phyloP scores from a whole-genome alignment of 345 rosid genomes.

The Eucalyptus marginata region DNA sequence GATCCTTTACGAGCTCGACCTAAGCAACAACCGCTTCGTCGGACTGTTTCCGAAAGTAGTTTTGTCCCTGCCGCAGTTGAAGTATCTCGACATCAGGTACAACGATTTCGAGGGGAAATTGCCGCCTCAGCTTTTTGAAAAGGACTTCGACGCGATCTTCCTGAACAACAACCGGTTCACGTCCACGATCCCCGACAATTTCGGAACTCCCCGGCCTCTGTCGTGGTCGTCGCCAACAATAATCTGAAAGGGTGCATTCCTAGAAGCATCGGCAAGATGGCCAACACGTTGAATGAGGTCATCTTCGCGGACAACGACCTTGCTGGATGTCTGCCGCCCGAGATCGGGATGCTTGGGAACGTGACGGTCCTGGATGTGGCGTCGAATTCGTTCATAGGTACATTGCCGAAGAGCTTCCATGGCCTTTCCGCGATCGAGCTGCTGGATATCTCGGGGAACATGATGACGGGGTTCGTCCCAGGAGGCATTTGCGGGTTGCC shows the following conservation, averaged over 20 bases:
- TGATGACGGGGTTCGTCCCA: slow-evolving; percentile 30
- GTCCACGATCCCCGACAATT: slow-evolving; percentile 28
- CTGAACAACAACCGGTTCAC: slow-evolving; percentile 51
- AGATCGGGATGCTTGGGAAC: slow-evolving; percentile 43
- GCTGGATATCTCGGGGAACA: background rate
- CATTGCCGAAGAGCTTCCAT: slow-evolving; percentile 18
- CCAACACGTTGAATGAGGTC: slow-evolving; percentile 37
- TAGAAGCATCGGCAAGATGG: slow-evolving; percentile 38
- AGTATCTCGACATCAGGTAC: slow-evolving; percentile 44
- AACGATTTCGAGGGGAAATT: slow-evolving; percentile 55
- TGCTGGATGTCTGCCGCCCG: slow-evolving; percentile 50
- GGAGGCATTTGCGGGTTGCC: slow-evolving; percentile 34
- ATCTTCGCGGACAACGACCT: slow-evolving; percentile 35
- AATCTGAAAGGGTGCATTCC: slow-evolving; percentile 55
- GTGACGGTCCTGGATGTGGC: slow-evolving; percentile 35
- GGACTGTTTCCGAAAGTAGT: slow-evolving; percentile 36
- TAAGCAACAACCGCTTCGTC: slow-evolving; percentile 58
- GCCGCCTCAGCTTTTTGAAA: slow-evolving; percentile 37
- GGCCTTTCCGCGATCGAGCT: background rate
- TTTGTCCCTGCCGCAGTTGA: slow-evolving; percentile 26
- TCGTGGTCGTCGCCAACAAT: slow-evolving; percentile 47
- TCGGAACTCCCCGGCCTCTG: slow-evolving; percentile 42
- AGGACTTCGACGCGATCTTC: slow-evolving; percentile 53
- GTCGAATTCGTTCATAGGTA: slow-evolving; percentile 30
- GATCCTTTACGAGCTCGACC: slow-evolving; percentile 46